phyloP scores from a whole-genome alignment of 2,329 filamentous ascomycete species.

The Colletotrichum aenigma region DNA sequence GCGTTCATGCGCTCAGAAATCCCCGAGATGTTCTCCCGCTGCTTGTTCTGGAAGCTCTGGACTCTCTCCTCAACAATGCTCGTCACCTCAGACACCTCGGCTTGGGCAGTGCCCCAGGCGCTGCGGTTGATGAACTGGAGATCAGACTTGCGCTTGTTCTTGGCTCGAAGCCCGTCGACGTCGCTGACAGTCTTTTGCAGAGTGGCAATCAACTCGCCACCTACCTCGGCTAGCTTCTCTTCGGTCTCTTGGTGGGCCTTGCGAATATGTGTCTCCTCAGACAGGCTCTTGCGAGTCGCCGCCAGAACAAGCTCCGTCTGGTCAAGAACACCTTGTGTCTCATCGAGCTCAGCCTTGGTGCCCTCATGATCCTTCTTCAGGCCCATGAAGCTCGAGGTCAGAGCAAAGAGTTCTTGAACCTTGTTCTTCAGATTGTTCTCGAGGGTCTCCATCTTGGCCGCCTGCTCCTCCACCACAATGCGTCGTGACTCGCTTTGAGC shows the following conservation, averaged over 20 bases:
- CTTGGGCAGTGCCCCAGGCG: constrained; percentile 78
- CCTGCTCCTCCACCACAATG: constrained; percentile 91
- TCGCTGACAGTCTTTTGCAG: constrained; percentile 80
- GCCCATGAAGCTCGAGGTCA: constrained; percentile 86
- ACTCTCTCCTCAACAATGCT: constrained; percentile 77
- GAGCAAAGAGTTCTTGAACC: constrained; percentile 85
- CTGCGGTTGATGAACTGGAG: constrained; percentile 80
- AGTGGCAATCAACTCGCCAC: constrained; percentile 77
- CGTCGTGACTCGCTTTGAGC: constrained; percentile 90
- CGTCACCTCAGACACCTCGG: constrained; percentile 78
- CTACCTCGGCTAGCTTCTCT: constrained; percentile 73
- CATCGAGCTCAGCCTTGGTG: constrained; percentile 73
- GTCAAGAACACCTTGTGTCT: constrained; percentile 81
- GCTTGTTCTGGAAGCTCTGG: constrained; percentile 72
- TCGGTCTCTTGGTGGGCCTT: constrained; percentile 89
- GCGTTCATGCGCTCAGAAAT: constrained; percentile 75
- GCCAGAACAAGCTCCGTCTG: constrained; percentile 86
- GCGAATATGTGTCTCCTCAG: constrained; percentile 79
- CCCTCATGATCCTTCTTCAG: constrained; percentile 90
- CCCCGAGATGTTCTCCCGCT: constrained; percentile 70
- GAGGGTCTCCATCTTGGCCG: constrained; percentile 89
- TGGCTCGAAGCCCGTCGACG: constrained; percentile 81
- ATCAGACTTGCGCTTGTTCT: constrained; percentile 84
- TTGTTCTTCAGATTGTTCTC: constrained; percentile 92
- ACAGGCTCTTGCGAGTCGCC: constrained; percentile 76